These are phyloP conservation scores for Alliaria petiolata DNA, from an alignment of 345 rosid species.

Conservation along the genomic window DNA sequence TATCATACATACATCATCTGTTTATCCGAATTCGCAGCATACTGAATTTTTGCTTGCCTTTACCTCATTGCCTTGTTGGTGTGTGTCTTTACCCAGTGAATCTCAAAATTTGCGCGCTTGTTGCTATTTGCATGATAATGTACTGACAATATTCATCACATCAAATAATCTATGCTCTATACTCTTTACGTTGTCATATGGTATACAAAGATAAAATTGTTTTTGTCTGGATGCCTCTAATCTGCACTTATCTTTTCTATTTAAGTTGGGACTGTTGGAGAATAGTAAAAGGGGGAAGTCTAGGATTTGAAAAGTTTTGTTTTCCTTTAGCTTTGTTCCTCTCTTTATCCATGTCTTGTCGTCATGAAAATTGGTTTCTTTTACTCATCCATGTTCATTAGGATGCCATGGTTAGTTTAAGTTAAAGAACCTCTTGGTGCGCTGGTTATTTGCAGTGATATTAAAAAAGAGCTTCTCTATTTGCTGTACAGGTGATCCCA, in stretches of 20 bases:
- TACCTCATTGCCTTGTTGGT: background rate
- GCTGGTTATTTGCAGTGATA: background rate
- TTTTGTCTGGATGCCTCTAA: no score
- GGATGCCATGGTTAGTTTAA: background rate
- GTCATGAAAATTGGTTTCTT: background rate
- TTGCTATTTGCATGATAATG: background rate
- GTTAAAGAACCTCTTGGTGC: background rate
- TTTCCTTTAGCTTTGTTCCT: background rate
- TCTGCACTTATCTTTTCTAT: background rate
- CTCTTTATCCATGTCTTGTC: background rate
- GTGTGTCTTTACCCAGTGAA: background rate
- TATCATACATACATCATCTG: background rate
- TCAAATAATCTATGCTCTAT: background rate
- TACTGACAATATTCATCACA: background rate
- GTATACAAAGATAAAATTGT: background rate
- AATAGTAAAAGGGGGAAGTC: background rate
- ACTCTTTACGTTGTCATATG: background rate
- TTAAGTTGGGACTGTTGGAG: background rate
- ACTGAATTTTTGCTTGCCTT: background rate
- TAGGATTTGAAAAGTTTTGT: background rate
- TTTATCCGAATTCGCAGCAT: no score
- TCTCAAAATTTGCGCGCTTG: background rate
- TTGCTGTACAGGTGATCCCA: constrained; percentile 64
- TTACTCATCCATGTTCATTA: background rate
- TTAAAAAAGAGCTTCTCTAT: background rate